These are phyloP conservation scores for Colletotrichum scovillei DNA, from an alignment of 2,329 filamentous ascomycete genomes.

Conservation along the genomic window DNA sequence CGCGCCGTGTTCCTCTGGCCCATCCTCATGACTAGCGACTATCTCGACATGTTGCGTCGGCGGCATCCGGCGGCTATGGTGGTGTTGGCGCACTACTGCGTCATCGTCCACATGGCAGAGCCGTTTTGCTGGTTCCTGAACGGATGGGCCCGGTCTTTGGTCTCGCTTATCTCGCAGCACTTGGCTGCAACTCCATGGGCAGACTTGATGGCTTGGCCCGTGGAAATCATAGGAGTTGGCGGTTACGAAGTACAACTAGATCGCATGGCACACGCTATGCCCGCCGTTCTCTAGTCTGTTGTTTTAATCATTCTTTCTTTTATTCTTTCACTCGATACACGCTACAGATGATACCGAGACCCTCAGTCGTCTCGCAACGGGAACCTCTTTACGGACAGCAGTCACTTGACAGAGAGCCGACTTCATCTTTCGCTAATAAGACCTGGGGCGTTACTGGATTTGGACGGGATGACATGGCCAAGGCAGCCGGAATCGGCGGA, in stretches of 20 bases:
- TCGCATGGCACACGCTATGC: constrained; percentile 19
- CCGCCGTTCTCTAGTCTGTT: constrained; percentile 4
- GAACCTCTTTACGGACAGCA: not conserved
- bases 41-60: constrained; percentile 37
- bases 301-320: not conserved
- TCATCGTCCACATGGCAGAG: constrained; percentile 38
- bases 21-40: constrained; percentile 39
- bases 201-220: constrained; percentile 23
- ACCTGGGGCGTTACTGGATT: not conserved
- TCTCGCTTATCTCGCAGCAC: constrained; percentile 20
- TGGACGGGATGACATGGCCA: not conserved
- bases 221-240: constrained; percentile 13
- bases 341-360: not conserved
- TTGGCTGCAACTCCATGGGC: constrained; percentile 22
- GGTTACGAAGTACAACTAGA: constrained; percentile 15
- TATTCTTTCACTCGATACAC: not conserved
- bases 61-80: constrained; percentile 37
- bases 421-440: not conserved
- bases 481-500: not conserved
- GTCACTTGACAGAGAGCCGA: not conserved
- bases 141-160: constrained; percentile 27
- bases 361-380: not conserved
- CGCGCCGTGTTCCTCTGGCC: constrained; percentile 40
- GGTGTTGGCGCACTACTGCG: constrained; percentile 40
- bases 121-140: constrained; percentile 37